Base-by-base conservation (phyloP, 2,329 filamentous ascomycete genomes). In the Hypoxylon sp. region DNA sequence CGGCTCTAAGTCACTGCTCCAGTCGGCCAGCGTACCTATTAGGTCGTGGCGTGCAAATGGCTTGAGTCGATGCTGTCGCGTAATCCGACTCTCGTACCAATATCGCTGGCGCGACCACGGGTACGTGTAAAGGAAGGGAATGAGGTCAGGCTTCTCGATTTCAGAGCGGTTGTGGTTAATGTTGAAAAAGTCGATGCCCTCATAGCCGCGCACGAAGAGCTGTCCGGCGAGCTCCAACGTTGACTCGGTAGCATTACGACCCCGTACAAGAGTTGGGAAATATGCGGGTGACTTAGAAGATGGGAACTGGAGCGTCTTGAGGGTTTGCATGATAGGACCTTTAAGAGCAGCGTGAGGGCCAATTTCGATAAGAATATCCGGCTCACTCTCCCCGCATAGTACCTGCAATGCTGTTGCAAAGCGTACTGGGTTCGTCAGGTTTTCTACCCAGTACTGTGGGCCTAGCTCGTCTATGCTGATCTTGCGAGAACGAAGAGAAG, bases 1-100 rank as follows among this genome's bases (percentile, higher is more conserved):
- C 23, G 79, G 79, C 49, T 79, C 76, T n/a, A 78, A 52, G 19
- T 76, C 76, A 64, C 72, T 78, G 46, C 76, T 78, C 72, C 73
- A 77, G 60, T 78, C 75, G 3, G 76, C 73, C 49, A 79, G 46
- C 1, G 71, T 72, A 6, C 80, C 80, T 5, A 81, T 71, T 2
- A 80, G 67, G 63, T 79, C 78, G 63, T 80, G 75, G 25, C 75
- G 75, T 4, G 74, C 67, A 66, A 78, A 79, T 2, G 71, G 75
- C 63, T 78, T 78, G 60, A 75, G 70, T 2, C 77, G 77, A 65
- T 79, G 79, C 57, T 76, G 74, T 49, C 68, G 55, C 17, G 73
- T 74, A 51, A 77, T 74, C 11, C 76, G 75, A 48, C 69, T 72
- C 65, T 79, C 76, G 17, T 72, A 72, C 75, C 75, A 79, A 59